Conservation (phyloP, 257 asterid genomes). For the Solanum megistacrolobum region DNA sequence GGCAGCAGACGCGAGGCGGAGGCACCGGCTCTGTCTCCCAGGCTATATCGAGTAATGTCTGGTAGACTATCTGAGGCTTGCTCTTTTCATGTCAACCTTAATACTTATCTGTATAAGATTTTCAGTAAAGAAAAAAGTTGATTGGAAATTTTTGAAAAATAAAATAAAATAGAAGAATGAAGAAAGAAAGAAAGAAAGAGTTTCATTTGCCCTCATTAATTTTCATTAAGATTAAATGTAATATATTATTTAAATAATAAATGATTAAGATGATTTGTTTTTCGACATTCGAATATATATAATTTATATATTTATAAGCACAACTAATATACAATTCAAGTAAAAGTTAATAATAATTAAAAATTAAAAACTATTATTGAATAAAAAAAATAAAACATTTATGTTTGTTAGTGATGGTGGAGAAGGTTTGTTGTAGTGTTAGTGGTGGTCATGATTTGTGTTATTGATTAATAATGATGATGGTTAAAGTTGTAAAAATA, state of each 20-base stretch:
- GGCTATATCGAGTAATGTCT: neutral
- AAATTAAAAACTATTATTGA: too few relatives aligned
- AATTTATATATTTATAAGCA: neutral
- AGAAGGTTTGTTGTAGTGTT: neutral
- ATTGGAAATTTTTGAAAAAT: too few relatives aligned
- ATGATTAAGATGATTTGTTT: neutral
- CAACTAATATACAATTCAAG: neutral
- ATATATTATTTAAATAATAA: too few relatives aligned
- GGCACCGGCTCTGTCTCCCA: neutral
- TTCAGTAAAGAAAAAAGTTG: neutral
- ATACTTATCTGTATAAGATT: neutral
- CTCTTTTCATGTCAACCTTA: neutral
- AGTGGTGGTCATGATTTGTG: neutral
- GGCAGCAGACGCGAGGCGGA: neutral
- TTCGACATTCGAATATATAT: too few relatives aligned
- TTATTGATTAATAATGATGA: neutral
- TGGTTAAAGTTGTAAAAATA: too few relatives aligned
- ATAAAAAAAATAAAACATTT: too few relatives aligned
- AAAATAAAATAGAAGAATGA: too few relatives aligned
- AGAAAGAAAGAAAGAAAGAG: too few relatives aligned
- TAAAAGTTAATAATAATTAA: too few relatives aligned
- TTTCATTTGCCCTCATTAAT: neutral
- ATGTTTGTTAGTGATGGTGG: too few relatives aligned
- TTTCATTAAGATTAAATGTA: neutral
- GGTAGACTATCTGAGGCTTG: neutral